Percentiles rank a stretch among this genome's conserved stretches.
phyloP scores from a whole-genome alignment of 163 green algal species.

The Scenedesmus sp. region DNA sequence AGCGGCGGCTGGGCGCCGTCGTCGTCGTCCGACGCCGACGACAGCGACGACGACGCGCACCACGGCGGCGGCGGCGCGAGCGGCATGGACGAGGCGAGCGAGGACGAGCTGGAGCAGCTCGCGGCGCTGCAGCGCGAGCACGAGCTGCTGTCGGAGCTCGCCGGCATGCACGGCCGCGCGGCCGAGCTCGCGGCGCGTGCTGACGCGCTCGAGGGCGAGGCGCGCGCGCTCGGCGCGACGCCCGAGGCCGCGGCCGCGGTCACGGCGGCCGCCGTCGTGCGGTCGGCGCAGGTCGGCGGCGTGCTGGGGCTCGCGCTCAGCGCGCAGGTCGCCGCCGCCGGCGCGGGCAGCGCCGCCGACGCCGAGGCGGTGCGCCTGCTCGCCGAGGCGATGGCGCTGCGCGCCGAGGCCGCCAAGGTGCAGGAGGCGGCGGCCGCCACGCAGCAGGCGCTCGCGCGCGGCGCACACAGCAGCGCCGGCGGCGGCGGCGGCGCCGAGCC shows the following conservation, averaged over 20 bases:
- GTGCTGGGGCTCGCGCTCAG: conserved; percentile 30
- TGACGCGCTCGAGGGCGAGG: background rate
- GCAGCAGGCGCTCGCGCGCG: conserved; percentile 2
- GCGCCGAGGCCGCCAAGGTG: conserved; percentile 18
- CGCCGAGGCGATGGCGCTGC: conserved; percentile 33
- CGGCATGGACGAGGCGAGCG: background rate
- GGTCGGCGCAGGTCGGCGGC: conserved; percentile 21
- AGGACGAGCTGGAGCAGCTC: conserved; percentile 27
- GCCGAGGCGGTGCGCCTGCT: background rate
- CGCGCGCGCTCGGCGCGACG: too few relatives aligned
- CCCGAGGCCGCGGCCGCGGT: background rate
- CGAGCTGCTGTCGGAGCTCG: conserved; percentile 25
- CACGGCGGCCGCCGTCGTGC: background rate
- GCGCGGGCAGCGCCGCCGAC: background rate
- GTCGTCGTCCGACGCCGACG: too few relatives aligned
- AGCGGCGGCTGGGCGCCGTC: too few relatives aligned
- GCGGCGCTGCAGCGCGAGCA: conserved; percentile 37
- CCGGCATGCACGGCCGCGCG: background rate
- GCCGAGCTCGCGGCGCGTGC: background rate
- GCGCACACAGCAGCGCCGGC: background rate
- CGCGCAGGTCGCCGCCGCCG: background rate
- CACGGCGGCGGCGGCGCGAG: too few relatives aligned
- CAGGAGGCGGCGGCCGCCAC: conserved; percentile 14
- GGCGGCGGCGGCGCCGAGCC: background rate
- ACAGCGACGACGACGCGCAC: too few relatives aligned